Evolutionary conservation across 768 basidiomycete species (phyloP).

Genomic region (Nevesoporus exiguus): DNA sequence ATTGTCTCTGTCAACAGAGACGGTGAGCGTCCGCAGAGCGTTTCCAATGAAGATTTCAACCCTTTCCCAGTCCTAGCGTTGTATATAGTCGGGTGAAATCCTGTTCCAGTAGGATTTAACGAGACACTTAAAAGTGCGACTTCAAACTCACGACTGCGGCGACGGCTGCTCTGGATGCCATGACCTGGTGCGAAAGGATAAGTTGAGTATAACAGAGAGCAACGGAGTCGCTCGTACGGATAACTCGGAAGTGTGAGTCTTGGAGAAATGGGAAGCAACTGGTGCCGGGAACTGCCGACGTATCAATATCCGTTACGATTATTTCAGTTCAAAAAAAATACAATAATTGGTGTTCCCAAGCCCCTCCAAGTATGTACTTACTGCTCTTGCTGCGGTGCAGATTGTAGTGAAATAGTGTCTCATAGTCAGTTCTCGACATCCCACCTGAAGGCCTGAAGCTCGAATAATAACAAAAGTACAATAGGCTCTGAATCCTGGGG

Average conservation of each 20-base stretch:
- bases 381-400: no score
- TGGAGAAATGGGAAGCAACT: slow-evolving; percentile 9
- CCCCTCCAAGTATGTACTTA: no score
- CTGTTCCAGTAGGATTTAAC: slow-evolving; percentile 37
- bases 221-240: slow-evolving; percentile 13
- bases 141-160: slow-evolving; percentile 55
- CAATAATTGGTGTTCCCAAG: background rate
- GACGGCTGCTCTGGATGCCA: slow-evolving; percentile 71
- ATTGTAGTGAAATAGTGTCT: no score
- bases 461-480: background rate
- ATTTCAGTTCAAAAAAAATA: slow-evolving; percentile 5
- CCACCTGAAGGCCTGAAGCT: background rate
- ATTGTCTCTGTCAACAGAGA: slow-evolving; percentile 66
- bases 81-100: slow-evolving; percentile 83
- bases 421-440: no score
- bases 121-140: background rate
- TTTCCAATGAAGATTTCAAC: slow-evolving; percentile 33
- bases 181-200: slow-evolving; percentile 28
- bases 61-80: slow-evolving; percentile 82
- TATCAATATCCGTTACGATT: slow-evolving; percentile 7
- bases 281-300: slow-evolving; percentile 30
- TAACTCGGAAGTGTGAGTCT: slow-evolving; percentile 14
- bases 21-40: background rate
- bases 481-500: no score
- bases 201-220: background rate